Conservation (phyloP, 2,329 filamentous ascomycete species). For the Claviceps sp. region DNA sequence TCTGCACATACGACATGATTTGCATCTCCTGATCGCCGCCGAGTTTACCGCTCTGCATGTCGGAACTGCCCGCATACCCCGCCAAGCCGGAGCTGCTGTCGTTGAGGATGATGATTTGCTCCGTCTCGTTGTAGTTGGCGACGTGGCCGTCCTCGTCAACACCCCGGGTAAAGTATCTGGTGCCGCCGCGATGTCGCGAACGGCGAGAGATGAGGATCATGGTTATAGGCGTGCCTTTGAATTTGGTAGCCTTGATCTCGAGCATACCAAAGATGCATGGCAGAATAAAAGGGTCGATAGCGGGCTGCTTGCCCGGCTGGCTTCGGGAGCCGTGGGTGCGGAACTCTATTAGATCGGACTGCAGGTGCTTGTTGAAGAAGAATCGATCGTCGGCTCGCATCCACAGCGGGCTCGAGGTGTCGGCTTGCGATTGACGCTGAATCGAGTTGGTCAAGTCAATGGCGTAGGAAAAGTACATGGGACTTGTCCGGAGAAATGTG, state of each 20-base stretch:
- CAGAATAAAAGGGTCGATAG: constrained; percentile 80
- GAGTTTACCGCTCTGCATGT: constrained; percentile 61
- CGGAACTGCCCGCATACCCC: constrained; percentile 65
- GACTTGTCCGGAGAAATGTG: constrained; percentile 65
- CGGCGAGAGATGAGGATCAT: constrained; percentile 79
- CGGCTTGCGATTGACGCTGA: constrained; percentile 74
- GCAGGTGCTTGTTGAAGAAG: constrained; percentile 95
- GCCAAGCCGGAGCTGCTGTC: constrained; percentile 62
- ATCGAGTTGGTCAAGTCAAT: constrained; percentile 94
- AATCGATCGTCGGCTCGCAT: constrained; percentile 89
- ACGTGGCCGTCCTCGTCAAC: constrained; percentile 88
- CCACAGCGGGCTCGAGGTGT: constrained; percentile 68
- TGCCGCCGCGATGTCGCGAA: constrained; percentile 78
- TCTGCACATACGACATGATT: constrained; percentile 90
- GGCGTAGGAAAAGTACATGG: constrained; percentile 98
- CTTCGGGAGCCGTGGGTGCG: constrained; percentile 49
- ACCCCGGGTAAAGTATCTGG: constrained; percentile 87
- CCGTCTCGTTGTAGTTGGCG: constrained; percentile 98
- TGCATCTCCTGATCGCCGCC: constrained; percentile 62
- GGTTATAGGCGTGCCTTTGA: constrained; percentile 76
- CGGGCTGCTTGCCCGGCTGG: constrained; percentile 57
- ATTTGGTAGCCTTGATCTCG: constrained; percentile 71
- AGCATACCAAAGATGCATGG: constrained; percentile 96
- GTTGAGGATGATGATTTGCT: constrained; percentile 83
- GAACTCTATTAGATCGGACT: constrained; percentile 84